A percentile compares a stretch with the other conserved stretches of the same genome.
phyloP scores from a whole-genome alignment of 1,139 yeast species.

The Candida smagusa region DNA sequence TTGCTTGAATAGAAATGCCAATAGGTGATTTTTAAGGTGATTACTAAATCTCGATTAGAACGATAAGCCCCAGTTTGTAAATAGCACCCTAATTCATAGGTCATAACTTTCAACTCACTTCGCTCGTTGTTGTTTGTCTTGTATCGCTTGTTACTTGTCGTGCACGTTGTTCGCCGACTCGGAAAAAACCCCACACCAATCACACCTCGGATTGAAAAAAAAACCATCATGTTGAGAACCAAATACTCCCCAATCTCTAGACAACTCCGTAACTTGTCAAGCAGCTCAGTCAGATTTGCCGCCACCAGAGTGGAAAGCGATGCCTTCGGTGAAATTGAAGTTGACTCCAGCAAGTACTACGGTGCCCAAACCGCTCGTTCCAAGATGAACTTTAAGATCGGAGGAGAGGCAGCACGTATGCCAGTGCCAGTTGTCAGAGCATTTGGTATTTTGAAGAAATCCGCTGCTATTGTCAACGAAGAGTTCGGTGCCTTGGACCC shows the following conservation, averaged over 20 bases:
- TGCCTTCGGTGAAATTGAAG: constrained; percentile 95
- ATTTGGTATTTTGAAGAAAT: constrained; percentile 89
- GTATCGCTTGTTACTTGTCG: too few species aligned
- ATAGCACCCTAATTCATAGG: too few species aligned
- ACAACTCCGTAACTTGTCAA: constrained; percentile 25
- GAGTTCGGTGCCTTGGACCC: constrained; percentile 80
- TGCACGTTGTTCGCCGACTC: too few species aligned
- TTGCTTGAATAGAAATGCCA: too few species aligned
- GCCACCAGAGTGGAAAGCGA: constrained; percentile 77
- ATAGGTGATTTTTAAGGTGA: too few species aligned
- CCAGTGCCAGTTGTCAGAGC: constrained; percentile 90
- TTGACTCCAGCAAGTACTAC: constrained; percentile 83
- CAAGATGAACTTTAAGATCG: constrained; percentile 88
- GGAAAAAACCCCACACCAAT: too few species aligned
- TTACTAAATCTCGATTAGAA: too few species aligned
- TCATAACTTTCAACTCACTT: too few species aligned
- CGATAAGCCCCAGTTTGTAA: too few species aligned
- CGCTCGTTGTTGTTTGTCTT: too few species aligned
- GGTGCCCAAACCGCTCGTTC: constrained; percentile 99
- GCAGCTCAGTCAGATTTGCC: constrained; percentile 19
- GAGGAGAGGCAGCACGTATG: constrained; percentile 84
- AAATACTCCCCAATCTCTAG: constrained; percentile 3
- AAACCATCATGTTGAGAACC: constrained; percentile 2
- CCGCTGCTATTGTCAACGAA: constrained; percentile 90
- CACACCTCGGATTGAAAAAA: too few species aligned